Conservation (phyloP, 2,329 filamentous ascomycete species). For the Hirsutella minnesotensis region DNA sequence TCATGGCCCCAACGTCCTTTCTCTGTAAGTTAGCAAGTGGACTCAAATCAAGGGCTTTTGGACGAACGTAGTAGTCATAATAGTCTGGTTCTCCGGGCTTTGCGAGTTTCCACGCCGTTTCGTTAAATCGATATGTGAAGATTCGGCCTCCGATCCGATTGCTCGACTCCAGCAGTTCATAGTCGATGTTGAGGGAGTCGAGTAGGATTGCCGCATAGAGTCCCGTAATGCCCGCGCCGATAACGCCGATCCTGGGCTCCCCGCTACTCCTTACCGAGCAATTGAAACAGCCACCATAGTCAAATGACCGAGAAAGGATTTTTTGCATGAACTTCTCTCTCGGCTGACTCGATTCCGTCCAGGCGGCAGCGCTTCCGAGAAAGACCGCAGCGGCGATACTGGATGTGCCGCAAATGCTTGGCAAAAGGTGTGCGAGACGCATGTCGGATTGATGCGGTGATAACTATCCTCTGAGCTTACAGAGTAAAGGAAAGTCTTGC, state of each 20-base stretch:
- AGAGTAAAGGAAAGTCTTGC: too few relatives aligned
- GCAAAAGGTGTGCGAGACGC: too few relatives aligned
- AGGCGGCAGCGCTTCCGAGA: too few relatives aligned
- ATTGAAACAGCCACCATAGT: too few relatives aligned
- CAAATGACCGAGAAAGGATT: too few relatives aligned
- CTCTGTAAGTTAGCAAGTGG: not conserved
- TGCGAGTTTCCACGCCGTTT: conserved; percentile 9
- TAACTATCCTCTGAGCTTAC: too few relatives aligned
- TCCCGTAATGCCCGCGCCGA: conserved; percentile 23
- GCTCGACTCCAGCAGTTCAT: conserved; percentile 24
- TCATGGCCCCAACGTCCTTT: conserved; percentile 28
- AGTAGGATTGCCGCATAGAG: conserved; percentile 23
- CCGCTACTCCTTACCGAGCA: too few relatives aligned
- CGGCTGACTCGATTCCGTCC: too few relatives aligned
- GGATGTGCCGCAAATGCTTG: too few relatives aligned
- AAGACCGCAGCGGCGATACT: too few relatives aligned
- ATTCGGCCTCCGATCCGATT: conserved; percentile 22
- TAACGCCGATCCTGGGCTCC: conserved; percentile 18
- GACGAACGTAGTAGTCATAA: conserved; percentile 20
- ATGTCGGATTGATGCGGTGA: too few relatives aligned
- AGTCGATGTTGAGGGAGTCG: conserved; percentile 19
- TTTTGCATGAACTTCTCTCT: too few relatives aligned
- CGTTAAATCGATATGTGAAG: conserved; percentile 21
- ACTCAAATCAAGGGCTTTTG: not conserved
- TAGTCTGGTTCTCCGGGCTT: conserved; percentile 8